Conservation (phyloP, 192 early-diverging fungal species). For the Diversispora epigaea region DNA sequence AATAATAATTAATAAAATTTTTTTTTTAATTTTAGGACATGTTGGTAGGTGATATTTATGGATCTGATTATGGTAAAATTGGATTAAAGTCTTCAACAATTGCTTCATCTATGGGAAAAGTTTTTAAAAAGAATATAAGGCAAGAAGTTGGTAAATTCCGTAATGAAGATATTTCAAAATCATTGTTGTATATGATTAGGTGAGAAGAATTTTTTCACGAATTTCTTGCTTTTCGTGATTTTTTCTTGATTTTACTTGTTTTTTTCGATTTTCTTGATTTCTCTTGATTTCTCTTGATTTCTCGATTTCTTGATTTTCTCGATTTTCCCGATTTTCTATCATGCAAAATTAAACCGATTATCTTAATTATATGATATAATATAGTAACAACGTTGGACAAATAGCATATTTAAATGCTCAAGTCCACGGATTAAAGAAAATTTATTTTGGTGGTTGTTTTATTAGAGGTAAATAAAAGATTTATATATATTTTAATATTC, state of each 20-base stretch:
- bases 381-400: constrained; percentile 97
- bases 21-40: constrained; percentile 47
- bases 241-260: not conserved
- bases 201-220: constrained; percentile 31
- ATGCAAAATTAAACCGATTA: too few relatives aligned
- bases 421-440: constrained; percentile 80
- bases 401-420: constrained; percentile 97
- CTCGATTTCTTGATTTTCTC: too few relatives aligned
- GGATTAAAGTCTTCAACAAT: constrained; percentile 93
- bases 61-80: constrained; percentile 84
- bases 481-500: not conserved
- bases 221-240: not conserved
- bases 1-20: not conserved
- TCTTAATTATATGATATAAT: not conserved
- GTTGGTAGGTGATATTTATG: constrained; percentile 95
- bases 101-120: constrained; percentile 94
- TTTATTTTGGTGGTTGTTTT: constrained; percentile 98
- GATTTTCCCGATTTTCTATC: too few relatives aligned
- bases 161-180: constrained; percentile 82
- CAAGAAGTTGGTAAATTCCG: constrained; percentile 61
- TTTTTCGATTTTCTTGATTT: too few relatives aligned
- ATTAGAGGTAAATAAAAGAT: constrained; percentile 66
- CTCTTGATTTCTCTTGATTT: too few relatives aligned
- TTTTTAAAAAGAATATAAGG: constrained; percentile 82
- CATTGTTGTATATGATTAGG: constrained; percentile 92